Conservation (phyloP, 352 stramenopile genomes). For the Phytophthora tubulina region DNA sequence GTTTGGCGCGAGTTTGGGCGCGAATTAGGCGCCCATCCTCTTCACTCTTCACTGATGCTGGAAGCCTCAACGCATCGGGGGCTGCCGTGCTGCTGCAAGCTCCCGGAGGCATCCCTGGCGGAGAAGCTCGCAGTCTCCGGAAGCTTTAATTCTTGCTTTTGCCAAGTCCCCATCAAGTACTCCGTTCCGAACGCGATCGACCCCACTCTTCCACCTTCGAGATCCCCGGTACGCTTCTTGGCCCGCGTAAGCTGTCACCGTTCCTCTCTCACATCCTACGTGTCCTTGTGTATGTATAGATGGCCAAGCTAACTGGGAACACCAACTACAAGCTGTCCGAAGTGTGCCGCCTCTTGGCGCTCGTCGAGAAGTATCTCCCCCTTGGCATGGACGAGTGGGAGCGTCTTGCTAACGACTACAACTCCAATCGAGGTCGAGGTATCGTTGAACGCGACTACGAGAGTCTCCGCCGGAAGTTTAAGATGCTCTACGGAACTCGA, state of each 20-base stretch:
- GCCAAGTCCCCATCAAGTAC: not conserved
- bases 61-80: no score
- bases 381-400: not conserved
- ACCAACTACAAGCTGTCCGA: conserved; percentile 7
- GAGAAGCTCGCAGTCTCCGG: no score
- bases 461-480: conserved; percentile 3
- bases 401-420: not conserved
- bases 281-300: not conserved
- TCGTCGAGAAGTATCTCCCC: not conserved
- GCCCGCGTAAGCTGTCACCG: not conserved
- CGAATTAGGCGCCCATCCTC: no score
- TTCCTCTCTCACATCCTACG: no score
- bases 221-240: not conserved
- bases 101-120: no score
- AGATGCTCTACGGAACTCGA: not conserved
- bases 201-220: not conserved
- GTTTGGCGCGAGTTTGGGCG: no score
- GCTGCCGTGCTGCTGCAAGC: no score
- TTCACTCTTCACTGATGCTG: no score
- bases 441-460: not conserved
- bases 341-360: not conserved
- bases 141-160: not conserved
- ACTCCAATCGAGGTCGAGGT: conserved; percentile 5
- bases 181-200: not conserved
- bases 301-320: not conserved